phyloP scores from a whole-genome alignment of 257 asterid genomes.

The Cinchona pubescens region DNA sequence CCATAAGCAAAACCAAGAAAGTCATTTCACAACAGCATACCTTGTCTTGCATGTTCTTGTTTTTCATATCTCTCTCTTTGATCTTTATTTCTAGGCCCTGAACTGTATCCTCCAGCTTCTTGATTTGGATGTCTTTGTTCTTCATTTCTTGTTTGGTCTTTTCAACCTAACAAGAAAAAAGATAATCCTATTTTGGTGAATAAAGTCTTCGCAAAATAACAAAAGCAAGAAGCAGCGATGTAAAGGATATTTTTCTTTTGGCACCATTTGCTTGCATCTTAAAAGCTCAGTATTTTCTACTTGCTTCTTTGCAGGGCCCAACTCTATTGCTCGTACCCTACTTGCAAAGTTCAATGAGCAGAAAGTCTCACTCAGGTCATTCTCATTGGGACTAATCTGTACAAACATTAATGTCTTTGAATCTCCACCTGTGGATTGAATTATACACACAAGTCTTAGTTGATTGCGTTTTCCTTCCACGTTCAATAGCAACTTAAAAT shows the following conservation, averaged over 20 bases:
- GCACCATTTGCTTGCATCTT: no score
- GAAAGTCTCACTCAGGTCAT: constrained; percentile 77
- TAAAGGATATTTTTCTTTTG: no score
- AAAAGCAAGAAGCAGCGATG: no score
- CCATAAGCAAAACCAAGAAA: no score
- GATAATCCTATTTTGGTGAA: no score
- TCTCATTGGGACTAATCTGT: no score
- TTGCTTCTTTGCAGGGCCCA: constrained; percentile 96
- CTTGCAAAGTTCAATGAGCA: constrained; percentile 95
- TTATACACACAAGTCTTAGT: background rate
- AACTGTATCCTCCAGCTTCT: constrained; percentile 82
- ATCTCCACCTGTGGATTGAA: no score
- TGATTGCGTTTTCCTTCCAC: background rate
- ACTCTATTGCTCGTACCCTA: constrained; percentile 88
- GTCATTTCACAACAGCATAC: constrained; percentile 28
- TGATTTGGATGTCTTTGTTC: constrained; percentile 65
- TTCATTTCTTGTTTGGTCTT: constrained; percentile 83
- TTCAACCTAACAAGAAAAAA: no score
- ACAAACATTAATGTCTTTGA: no score
- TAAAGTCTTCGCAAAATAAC: no score
- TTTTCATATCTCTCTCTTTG: constrained; percentile 72
- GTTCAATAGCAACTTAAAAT: background rate
- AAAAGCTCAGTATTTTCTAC: constrained; percentile 71
- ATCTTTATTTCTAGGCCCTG: constrained; percentile 73
- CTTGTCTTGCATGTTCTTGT: constrained; percentile 87